These are phyloP conservation scores for Exobasidium rhododendri DNA, from an alignment of 1,284 basidiomycete genomes.

Conservation along the genomic window DNA sequence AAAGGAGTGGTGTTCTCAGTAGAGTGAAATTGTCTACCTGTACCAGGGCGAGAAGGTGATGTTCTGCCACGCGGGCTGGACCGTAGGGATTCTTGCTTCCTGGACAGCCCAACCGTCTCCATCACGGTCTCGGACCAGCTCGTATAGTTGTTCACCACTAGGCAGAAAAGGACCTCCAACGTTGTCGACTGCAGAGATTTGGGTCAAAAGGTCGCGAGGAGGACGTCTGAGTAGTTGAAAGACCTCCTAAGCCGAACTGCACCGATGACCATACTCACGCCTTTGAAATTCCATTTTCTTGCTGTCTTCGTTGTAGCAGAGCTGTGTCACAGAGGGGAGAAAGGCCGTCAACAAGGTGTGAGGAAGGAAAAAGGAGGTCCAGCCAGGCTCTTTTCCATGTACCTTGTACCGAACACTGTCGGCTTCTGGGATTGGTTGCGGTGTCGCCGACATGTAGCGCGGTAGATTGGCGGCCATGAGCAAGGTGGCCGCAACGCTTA, in stretches of 20 bases:
- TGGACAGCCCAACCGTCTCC: slow-evolving; percentile 9
- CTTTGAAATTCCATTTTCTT: slow-evolving; percentile 13
- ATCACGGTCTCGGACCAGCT: slow-evolving; percentile 9
- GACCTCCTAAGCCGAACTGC: neutral
- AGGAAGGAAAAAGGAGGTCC: neutral
- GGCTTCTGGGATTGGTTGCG: neutral
- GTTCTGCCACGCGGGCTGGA: slow-evolving; percentile 7
- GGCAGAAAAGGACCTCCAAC: slow-evolving; percentile 8
- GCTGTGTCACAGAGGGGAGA: neutral
- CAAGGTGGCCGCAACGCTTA: neutral
- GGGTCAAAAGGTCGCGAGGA: neutral
- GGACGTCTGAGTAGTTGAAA: neutral
- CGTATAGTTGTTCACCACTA: slow-evolving; percentile 14
- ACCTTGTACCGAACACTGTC: slow-evolving; percentile 9
- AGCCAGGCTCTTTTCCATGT: neutral
- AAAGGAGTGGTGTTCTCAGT: neutral
- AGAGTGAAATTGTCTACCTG: neutral
- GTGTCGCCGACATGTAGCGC: slow-evolving; percentile 1
- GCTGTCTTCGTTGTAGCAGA: slow-evolving; percentile 11
- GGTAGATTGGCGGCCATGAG: slow-evolving; percentile 13
- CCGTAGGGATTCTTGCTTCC: slow-evolving; percentile 5
- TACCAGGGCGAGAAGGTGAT: slow-evolving; percentile 13
- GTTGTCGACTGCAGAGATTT: slow-evolving; percentile 8
- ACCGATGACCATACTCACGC: neutral
- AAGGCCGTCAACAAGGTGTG: neutral